Base-by-base conservation (phyloP, 2,329 filamentous ascomycete genomes). In the Paecilomyces sp. region DNA sequence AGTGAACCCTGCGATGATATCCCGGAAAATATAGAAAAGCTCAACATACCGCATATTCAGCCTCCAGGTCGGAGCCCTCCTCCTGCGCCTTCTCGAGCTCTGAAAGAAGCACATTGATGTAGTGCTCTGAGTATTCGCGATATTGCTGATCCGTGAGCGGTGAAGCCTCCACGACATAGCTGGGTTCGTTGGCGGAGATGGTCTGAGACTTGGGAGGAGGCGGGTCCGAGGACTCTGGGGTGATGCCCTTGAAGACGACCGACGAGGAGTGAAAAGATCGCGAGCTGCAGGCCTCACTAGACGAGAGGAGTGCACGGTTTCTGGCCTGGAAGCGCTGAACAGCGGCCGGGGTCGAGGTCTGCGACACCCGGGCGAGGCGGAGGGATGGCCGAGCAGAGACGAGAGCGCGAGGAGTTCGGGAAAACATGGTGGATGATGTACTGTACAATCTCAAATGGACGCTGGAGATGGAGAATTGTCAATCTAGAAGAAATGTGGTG, bases 41-140 rank as follows among this genome's bases (percentile, higher is more conserved):
- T 15, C 41, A 36, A 81, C 88, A 63, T 80, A 97, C 93, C 62
- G 88, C 88, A 68, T 88, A 97, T 70, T 99, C 94, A 4, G 94
- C 88, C 66, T 99, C 94, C 5, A 96, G 77, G 58, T 92, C 89
- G 0, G 72, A 71, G 8, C 89, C 86, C 33, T 82, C 78, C 70
- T 97, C 94, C 67, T 90, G 86, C 31, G 89, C 74, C 61, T 85
- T 82, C 77, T 99, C 94, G 51, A 96, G 71, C 63, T 81, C 79
- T 24, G 74, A 72, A 51, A 84, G 71, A 34, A 89, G 74, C 30
- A 77, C 74, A 58, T 88, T 81, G 67, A 97, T 81, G 73, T 90
- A 96, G 56, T 81, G 74, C 70, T 97, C 90, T 30, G 92, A 85
- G 31, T 90, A 80, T 59, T 89, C 82, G 70, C 96, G 88, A 73